Evolutionary conservation across 352 stramenopile species (phyloP).

Genomic region (Plasmopara halstedii): DNA sequence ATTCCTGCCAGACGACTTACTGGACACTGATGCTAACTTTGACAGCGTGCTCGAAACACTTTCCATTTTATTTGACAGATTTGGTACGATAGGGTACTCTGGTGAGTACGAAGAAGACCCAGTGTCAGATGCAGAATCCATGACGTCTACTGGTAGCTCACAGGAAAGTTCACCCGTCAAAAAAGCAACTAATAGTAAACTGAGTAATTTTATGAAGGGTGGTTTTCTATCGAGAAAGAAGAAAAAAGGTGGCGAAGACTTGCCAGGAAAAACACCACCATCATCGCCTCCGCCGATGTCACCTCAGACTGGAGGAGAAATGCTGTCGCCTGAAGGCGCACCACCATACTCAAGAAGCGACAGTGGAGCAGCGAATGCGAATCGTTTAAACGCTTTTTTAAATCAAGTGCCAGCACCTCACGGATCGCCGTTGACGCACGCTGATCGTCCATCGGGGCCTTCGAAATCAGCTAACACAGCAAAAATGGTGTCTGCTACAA

Average conservation of each 20-base stretch:
- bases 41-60: constrained; percentile 61
- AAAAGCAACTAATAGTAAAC: constrained; percentile 57
- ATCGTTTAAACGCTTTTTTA: constrained; percentile 68
- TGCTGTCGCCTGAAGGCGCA: constrained; percentile 25
- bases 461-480: constrained; percentile 35
- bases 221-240: constrained; percentile 73
- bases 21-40: constrained; percentile 60
- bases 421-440: constrained; percentile 49
- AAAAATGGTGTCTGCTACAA: constrained; percentile 29
- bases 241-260: constrained; percentile 30
- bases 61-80: constrained; percentile 81
- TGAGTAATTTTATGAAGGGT: constrained; percentile 74
- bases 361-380: constrained; percentile 43
- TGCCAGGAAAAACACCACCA: constrained; percentile 45
- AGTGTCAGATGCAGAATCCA: constrained; percentile 62
- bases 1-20: constrained; percentile 73
- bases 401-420: constrained; percentile 59
- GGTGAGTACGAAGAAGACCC: constrained; percentile 52
- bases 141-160: constrained; percentile 57
- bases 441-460: constrained; percentile 46
- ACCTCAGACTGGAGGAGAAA: constrained; percentile 24
- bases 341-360: constrained; percentile 28
- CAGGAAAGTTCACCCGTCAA: constrained; percentile 48
- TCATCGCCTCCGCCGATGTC: constrained; percentile 53
- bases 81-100: constrained; percentile 47